Evolutionary conservation across 2,329 filamentous ascomycete genomes (phyloP).

Genomic region (Ophiostoma novo-ulmi): DNA sequence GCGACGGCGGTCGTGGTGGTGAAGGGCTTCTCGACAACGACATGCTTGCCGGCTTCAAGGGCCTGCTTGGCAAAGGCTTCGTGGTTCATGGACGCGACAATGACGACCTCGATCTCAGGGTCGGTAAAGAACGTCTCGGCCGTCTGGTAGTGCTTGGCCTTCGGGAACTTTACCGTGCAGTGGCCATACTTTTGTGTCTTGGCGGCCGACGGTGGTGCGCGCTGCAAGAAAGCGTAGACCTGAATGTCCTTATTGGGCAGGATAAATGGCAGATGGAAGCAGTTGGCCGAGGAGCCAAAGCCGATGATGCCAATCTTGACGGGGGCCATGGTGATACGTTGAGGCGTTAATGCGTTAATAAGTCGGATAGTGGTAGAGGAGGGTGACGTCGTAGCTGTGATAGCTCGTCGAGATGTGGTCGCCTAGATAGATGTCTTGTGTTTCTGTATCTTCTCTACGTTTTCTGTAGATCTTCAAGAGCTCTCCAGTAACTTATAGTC

Average conservation of each 20-base stretch:
- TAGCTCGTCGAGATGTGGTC: background rate
- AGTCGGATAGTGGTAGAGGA: background rate
- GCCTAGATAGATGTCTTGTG: background rate
- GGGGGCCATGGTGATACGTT: conserved; percentile 18
- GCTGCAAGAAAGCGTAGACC: conserved; percentile 46
- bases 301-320: conserved; percentile 48
- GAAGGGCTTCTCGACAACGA: conserved; percentile 63
- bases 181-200: conserved; percentile 34
- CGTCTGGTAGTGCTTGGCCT: conserved; percentile 52
- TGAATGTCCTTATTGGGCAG: conserved; percentile 42
- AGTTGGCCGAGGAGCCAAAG: conserved; percentile 46
- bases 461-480: no score
- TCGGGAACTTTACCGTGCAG: conserved; percentile 46
- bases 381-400: background rate
- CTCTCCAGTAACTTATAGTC: no score
- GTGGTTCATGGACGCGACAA: conserved; percentile 57
- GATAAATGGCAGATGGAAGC: conserved; percentile 49
- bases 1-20: conserved; percentile 55
- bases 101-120: conserved; percentile 53
- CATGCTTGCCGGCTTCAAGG: conserved; percentile 56
- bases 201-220: conserved; percentile 34
- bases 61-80: conserved; percentile 51
- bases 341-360: background rate
- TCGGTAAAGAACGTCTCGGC: conserved; percentile 57
- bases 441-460: no score